Base-by-base conservation (phyloP, 108 stramenopile genomes). In the Nitzschia inconspicua region DNA sequence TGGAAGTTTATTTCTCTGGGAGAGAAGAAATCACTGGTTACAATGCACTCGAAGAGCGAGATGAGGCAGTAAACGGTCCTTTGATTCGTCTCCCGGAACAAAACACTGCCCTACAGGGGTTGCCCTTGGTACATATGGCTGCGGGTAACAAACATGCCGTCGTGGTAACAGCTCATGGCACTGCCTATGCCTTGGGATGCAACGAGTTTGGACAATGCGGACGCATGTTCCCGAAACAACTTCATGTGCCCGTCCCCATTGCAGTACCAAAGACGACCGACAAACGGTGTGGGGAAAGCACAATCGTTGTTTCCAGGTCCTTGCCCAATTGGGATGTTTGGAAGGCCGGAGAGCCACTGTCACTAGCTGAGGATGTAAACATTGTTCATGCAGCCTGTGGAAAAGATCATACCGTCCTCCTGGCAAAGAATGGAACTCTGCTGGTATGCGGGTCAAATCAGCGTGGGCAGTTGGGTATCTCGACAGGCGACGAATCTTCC, bases 331-430 rank as follows among this genome's bases (percentile, higher is more conserved):
- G 80, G 80, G 69, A 64, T 16, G 27, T 44, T 20, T 73, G 50
- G 56, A 58, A 66, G 20, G 52, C 35, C 23, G 44, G 50, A 11
- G 65, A 66, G 52, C 57, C 63, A 25, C 39, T 73, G 44, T 36
- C 47, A 29, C 42, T 75, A 32, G 75, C 79, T 27, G 72, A 82
- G 40, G 84, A 85, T 60, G 79, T 85, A 6, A 73, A 70, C 27
- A 68, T 84, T 31, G 53, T 68, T 16, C 46, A 89, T 62, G 87
- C 76, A 28, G 87, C 87, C 9, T 85, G 84, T 72, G 87, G 87
- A 43, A 44, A 51, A 31, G 53, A 70, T 47, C 75, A 77, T 61
- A 89, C 84, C 3, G 48, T 89, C 27, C 44, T 89, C 4, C 68
- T 85, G 11, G 72, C 80, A 39, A 42, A 69, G 20, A 72, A 82